Base-by-base conservation (phyloP, 1,284 basidiomycete genomes). In the Cystobasidiaceae sp. region DNA sequence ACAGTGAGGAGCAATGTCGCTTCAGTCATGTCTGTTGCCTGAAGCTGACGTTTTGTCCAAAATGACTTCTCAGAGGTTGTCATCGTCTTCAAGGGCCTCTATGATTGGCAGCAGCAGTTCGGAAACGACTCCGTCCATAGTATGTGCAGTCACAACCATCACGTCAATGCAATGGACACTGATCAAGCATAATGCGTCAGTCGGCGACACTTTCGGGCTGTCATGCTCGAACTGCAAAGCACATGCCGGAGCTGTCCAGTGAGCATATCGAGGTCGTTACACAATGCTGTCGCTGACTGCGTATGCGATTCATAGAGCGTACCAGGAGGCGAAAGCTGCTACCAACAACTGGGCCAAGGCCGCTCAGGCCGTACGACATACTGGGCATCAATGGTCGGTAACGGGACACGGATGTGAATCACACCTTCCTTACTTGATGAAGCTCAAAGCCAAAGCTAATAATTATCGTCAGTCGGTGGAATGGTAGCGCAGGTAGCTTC, bases 321-420 rank as follows among this genome's bases (percentile, higher is more conserved):
- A 74, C 68, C 67, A 71, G 50, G 73, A 74, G 50, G 71, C 69
- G 5, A 66, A 66, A 56, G 65, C 71, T 45, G 51, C 64, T 1
- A 74, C 71, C n/a, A 69, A 73, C 57, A 66, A 71, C 54, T 74
- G 69, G 67, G 71, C 56, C 11, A 45, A 65, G 34, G 71, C 61
- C 21, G 56, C 65, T 30, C 39, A 56, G 25, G 67, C 67, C 46
- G 73, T 74, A 30, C 52, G 55, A 27, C 19, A 49, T 6, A 72
- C 71, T 9, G 71, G 67, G 9, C 68, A 69, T 60, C 71, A 73
- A 63, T 74, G 68, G 67, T 69, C 67, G 0, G 49, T 74, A 7
- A 73, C 73, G 11, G 72, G 72, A 1, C 72, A 73, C 61, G 71
- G 64, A 27, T 57, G 46, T 48, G 37, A 55, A 39, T 25, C 17